phyloP scores from a whole-genome alignment of 352 stramenopile genomes.

The Globisporangium parvum region DNA sequence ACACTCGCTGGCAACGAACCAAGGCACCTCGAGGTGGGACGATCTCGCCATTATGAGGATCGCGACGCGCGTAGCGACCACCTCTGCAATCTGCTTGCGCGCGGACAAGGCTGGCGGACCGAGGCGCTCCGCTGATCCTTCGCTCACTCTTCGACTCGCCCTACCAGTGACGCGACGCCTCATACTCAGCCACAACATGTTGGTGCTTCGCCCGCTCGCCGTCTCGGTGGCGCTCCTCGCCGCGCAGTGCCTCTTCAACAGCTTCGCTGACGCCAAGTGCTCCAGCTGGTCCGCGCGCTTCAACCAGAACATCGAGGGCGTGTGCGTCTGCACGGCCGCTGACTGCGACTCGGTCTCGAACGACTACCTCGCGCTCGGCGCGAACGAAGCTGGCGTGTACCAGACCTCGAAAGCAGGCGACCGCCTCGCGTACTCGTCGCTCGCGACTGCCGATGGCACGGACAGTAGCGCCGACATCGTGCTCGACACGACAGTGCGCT shows the following conservation, averaged over 20 bases:
- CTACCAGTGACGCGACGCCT: neutral
- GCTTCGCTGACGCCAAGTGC: conserved; percentile 9
- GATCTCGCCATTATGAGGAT: too few species aligned
- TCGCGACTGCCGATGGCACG: conserved; percentile 13
- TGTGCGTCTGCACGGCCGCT: conserved; percentile 43
- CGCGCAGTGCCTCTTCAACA: conserved; percentile 11
- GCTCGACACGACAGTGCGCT: conserved; percentile 43
- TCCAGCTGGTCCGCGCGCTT: conserved; percentile 30
- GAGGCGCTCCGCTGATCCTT: too few species aligned
- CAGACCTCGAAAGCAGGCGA: conserved; percentile 43
- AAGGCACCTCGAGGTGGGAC: too few species aligned
- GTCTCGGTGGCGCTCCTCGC: conserved; percentile 7
- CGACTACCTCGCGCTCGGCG: conserved; percentile 31
- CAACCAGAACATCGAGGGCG: conserved; percentile 39
- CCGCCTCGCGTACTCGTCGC: conserved; percentile 38
- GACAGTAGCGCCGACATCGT: conserved; percentile 28
- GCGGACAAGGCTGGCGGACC: too few species aligned
- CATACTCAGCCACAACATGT: conserved; percentile 3
- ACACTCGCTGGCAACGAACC: too few species aligned
- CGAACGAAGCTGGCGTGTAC: conserved; percentile 39
- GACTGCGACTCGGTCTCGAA: conserved; percentile 51
- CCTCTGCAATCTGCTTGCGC: too few species aligned
- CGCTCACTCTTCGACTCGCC: conserved; percentile 10
- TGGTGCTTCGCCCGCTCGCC: conserved; percentile 13
- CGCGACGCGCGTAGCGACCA: too few species aligned